phyloP scores from a whole-genome alignment of 2,329 filamentous ascomycete species.

The Cercospora janseana region DNA sequence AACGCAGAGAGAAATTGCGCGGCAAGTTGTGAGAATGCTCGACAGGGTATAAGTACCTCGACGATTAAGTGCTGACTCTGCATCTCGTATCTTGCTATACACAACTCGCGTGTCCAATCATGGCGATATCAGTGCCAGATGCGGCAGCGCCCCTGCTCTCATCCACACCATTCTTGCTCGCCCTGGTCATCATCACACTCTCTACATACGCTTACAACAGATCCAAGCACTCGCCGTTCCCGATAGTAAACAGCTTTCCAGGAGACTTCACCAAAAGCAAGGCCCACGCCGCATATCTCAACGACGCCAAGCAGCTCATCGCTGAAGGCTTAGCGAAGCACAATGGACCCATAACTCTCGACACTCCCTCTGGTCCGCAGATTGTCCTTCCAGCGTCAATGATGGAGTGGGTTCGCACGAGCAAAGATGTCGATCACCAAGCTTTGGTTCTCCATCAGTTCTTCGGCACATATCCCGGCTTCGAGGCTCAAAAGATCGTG shows the following conservation, averaged over 20 bases:
- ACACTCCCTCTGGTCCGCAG: constrained; percentile 3
- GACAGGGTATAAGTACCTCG: too few species aligned
- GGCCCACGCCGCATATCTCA: neutral
- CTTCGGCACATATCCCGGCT: constrained; percentile 21
- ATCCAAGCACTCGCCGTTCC: neutral
- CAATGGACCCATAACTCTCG: constrained; percentile 4
- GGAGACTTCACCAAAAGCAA: constrained; percentile 1
- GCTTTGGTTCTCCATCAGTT: constrained; percentile 21
- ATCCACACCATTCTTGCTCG: neutral
- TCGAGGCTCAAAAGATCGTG: constrained; percentile 18
- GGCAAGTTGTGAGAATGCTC: too few species aligned
- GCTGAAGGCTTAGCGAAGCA: neutral
- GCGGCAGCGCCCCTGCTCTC: neutral
- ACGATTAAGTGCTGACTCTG: too few species aligned
- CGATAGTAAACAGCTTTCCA: neutral
- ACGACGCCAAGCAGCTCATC: constrained; percentile 1
- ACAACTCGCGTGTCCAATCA: neutral
- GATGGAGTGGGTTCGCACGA: constrained; percentile 7
- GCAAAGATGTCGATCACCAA: constrained; percentile 27
- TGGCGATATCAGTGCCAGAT: neutral
- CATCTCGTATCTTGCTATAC: too few species aligned
- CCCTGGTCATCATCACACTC: neutral
- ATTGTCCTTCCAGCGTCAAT: constrained; percentile 9
- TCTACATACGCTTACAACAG: neutral
- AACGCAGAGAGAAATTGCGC: too few species aligned